Conservation (phyloP, 257 asterid species). For the Przewalskia tangutica region DNA sequence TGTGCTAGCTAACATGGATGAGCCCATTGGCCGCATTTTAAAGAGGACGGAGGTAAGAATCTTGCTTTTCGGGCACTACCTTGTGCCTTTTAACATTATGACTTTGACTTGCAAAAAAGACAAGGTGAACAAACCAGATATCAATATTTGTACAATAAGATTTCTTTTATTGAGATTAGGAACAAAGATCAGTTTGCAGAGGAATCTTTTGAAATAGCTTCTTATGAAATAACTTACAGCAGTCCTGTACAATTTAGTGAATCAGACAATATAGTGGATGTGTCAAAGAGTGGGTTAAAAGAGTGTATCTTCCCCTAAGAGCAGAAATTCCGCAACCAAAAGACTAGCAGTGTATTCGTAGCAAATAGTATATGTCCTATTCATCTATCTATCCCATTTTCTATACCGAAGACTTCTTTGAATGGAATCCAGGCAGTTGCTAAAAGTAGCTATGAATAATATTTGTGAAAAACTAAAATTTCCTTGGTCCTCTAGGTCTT, state of each 20-base stretch:
- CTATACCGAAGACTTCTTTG: background rate
- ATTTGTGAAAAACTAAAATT: background rate
- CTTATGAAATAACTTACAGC: background rate
- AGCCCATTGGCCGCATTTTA: constrained; percentile 62
- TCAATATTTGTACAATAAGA: background rate
- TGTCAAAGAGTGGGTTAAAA: background rate
- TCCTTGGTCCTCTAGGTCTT: background rate
- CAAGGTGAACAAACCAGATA: background rate
- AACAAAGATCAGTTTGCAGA: background rate
- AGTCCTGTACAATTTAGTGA: background rate
- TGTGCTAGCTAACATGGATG: constrained; percentile 69
- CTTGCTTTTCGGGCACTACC: background rate
- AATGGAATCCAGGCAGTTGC: background rate
- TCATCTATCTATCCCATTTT: background rate
- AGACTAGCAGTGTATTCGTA: background rate
- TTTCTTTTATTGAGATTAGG: background rate
- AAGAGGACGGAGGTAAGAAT: constrained; percentile 60
- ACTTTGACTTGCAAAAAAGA: background rate
- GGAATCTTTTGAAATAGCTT: background rate
- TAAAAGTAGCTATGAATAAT: background rate
- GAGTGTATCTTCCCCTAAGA: background rate
- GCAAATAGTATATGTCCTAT: background rate
- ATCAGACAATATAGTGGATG: background rate
- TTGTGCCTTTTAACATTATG: background rate
- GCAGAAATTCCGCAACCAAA: background rate